phyloP scores from a whole-genome alignment of 106 monocot genomes.

The Dendrobium catenatum region DNA sequence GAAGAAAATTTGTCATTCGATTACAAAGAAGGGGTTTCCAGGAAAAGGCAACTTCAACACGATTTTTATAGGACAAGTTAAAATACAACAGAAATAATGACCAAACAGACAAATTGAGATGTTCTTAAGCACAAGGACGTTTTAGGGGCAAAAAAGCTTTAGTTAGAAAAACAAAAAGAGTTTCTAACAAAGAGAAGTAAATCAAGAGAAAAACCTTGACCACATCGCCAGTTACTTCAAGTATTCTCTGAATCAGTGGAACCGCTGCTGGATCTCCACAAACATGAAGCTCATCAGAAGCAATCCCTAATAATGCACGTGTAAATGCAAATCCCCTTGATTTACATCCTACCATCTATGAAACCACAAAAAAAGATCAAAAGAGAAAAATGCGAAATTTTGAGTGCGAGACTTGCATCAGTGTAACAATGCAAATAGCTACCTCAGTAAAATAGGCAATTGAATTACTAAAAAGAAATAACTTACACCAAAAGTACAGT shows the following conservation, averaged over 20 bases:
- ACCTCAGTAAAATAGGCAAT: neutral
- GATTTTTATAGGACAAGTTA: neutral
- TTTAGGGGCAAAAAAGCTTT: neutral
- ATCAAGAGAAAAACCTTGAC: conserved; percentile 40
- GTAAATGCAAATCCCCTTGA: conserved; percentile 89
- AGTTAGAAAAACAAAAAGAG: neutral
- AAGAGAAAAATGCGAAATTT: neutral
- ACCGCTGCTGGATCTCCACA: conserved; percentile 95
- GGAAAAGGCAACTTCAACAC: no score
- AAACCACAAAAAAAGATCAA: conserved; percentile 17
- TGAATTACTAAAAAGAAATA: neutral
- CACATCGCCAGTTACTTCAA: conserved; percentile 73
- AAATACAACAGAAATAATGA: neutral
- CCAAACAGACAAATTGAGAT: neutral
- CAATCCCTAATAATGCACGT: conserved; percentile 87
- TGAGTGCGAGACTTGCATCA: neutral
- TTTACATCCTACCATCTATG: conserved; percentile 82
- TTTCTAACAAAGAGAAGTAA: neutral
- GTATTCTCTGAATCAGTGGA: conserved; percentile 84
- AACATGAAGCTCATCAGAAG: conserved; percentile 86
- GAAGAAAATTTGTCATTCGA: no score
- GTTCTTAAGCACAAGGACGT: neutral
- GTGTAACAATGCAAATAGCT: neutral
- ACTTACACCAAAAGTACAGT: neutral
- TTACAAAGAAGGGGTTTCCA: no score